Evolutionary conservation across 495 filamentous ascomycete genomes (phyloP).

Genomic region (Parathielavia hyrcaniae): DNA sequence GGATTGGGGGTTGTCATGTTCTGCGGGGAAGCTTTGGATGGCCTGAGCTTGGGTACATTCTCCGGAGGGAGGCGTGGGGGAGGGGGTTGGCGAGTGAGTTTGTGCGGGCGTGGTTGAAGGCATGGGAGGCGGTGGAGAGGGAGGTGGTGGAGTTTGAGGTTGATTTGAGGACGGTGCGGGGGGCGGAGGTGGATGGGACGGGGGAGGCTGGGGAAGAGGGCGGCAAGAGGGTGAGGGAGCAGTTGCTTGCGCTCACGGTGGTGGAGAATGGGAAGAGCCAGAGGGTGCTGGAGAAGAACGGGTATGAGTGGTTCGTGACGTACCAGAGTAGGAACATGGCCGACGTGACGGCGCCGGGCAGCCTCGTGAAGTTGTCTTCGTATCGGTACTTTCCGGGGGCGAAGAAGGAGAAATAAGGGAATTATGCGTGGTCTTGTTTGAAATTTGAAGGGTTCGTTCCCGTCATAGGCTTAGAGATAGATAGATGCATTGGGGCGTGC

Average conservation of each 20-base stretch:
- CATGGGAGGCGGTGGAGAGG: constrained; percentile 39
- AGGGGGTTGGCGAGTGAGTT: constrained; percentile 45
- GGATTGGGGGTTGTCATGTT: constrained; percentile 34
- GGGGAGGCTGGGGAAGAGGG: constrained; percentile 22
- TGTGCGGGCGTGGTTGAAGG: constrained; percentile 33
- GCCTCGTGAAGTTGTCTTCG: constrained; percentile 16
- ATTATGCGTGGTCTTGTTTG: neutral
- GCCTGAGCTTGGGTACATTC: constrained; percentile 48
- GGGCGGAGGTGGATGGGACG: constrained; percentile 19
- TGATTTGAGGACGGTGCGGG: constrained; percentile 21
- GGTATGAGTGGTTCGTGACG: constrained; percentile 31
- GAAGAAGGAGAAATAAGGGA: neutral
- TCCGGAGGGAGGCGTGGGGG: constrained; percentile 41
- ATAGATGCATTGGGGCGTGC: no score
- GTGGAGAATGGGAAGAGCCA: constrained; percentile 33
- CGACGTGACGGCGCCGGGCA: neutral
- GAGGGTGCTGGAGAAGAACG: constrained; percentile 35
- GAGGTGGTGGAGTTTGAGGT: constrained; percentile 29
- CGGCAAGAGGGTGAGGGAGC: constrained; percentile 14
- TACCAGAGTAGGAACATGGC: constrained; percentile 25
- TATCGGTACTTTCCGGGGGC: constrained; percentile 21
- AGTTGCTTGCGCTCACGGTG: constrained; percentile 35
- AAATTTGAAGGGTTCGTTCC: neutral
- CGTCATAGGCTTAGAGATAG: no score
- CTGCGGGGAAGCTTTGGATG: constrained; percentile 29